Conservation (phyloP, 257 asterid species). For the Rauvolfia tetraphylla region DNA sequence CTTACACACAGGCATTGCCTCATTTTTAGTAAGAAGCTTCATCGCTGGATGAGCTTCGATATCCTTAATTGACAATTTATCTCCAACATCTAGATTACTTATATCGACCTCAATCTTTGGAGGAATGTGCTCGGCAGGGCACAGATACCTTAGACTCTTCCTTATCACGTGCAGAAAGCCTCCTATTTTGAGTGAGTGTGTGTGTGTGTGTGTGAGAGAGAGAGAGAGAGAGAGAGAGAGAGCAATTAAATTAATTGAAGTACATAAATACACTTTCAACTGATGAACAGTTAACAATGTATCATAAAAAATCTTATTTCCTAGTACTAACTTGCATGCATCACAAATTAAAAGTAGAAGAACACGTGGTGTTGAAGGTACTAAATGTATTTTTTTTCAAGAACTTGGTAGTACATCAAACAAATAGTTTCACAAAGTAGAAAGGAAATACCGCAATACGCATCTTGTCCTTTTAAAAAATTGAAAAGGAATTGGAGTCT, state of each 20-base stretch:
- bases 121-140: slow-evolving; percentile 87
- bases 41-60: slow-evolving; percentile 61
- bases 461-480: not conserved
- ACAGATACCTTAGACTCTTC: slow-evolving; percentile 55
- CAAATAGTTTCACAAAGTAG: not conserved
- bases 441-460: not conserved
- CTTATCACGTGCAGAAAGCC: slow-evolving; percentile 55
- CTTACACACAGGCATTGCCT: slow-evolving; percentile 76
- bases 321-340: not conserved
- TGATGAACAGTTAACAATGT: not conserved
- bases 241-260: not conserved
- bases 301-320: not conserved
- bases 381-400: not conserved
- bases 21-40: slow-evolving; percentile 83
- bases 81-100: slow-evolving; percentile 81
- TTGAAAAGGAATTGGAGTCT: not conserved
- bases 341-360: not conserved
- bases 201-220: not conserved
- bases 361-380: not conserved
- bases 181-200: slow-evolving; percentile 40
- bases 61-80: slow-evolving; percentile 52
- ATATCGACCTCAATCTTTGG: slow-evolving; percentile 76
- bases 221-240: slow-evolving; percentile 10
- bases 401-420: not conserved
- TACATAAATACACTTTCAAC: not conserved